Conservation (phyloP, 257 asterid species). For the Solanum phureja region DNA sequence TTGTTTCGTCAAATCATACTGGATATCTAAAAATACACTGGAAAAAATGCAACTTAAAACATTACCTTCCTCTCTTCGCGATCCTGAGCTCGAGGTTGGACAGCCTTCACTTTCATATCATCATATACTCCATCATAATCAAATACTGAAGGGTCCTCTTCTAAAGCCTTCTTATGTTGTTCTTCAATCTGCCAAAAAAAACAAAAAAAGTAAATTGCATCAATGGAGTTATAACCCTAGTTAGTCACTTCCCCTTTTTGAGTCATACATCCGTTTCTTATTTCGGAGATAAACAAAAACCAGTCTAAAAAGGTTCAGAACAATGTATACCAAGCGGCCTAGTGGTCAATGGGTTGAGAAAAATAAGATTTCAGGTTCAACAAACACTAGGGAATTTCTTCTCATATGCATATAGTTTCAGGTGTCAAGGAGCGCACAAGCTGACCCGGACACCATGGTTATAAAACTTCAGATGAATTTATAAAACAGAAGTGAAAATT, state of each 20-base stretch:
- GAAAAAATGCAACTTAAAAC: not conserved
- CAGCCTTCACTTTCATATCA: conserved; percentile 72
- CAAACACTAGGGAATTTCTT: not conserved
- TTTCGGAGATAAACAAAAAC: not conserved
- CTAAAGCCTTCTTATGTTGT: conserved; percentile 83
- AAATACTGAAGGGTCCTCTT: conserved; percentile 81
- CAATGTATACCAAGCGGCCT: not conserved
- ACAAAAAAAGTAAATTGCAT: not conserved
- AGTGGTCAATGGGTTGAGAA: not conserved
- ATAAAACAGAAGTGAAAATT: too few species aligned
- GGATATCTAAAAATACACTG: not conserved
- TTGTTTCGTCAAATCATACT: not conserved
- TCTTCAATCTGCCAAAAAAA: conserved; percentile 52
- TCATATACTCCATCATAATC: conserved; percentile 94
- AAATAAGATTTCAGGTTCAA: not conserved
- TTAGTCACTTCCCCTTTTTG: not conserved
- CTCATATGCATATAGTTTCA: not conserved
- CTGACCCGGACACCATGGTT: too few species aligned
- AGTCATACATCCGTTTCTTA: not conserved
- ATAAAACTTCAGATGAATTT: too few species aligned
- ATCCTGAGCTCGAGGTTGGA: conserved; percentile 50
- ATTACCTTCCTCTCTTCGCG: conserved; percentile 65
- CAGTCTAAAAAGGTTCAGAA: not conserved
- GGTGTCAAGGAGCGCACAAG: too few species aligned
- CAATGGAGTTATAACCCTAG: not conserved